These are phyloP conservation scores for Climacium dendroides DNA, from an alignment of 225 moss, liverwort and hornwort genomes.

Conservation along the genomic window DNA sequence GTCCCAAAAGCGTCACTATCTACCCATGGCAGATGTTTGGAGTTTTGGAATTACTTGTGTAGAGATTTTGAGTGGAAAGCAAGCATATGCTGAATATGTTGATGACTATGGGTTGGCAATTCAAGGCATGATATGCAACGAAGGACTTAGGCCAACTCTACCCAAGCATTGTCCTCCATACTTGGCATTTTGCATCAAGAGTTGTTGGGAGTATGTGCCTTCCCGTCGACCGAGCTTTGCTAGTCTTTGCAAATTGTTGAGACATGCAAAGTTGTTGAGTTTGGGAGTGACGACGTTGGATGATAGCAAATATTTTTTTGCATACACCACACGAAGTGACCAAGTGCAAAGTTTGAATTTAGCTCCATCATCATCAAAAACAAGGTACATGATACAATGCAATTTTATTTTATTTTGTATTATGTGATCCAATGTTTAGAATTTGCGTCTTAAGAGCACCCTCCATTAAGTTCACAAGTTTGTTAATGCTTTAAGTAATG, in stretches of 20 bases:
- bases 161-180: background rate
- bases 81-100: background rate
- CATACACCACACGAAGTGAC: background rate
- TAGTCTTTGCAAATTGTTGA: background rate
- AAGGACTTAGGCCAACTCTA: background rate
- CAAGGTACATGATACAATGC: background rate
- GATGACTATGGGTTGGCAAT: accelerated
- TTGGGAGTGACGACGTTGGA: background rate
- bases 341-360: background rate
- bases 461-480: no score
- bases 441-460: no score
- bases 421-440: background rate
- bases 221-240: background rate
- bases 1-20: background rate
- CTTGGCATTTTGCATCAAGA: background rate
- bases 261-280: background rate
- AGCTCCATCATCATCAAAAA: background rate
- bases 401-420: background rate
- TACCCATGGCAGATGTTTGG: background rate
- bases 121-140: background rate
- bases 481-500: no score
- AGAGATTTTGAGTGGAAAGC: background rate
- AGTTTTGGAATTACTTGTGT: background rate
- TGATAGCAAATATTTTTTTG: background rate
- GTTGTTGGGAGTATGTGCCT: background rate